Percentiles rank a stretch among this genome's conserved stretches.
These are phyloP conservation scores for Pelargonium citronellum DNA, from an alignment of 441 rosid genomes.

Conservation along the genomic window DNA sequence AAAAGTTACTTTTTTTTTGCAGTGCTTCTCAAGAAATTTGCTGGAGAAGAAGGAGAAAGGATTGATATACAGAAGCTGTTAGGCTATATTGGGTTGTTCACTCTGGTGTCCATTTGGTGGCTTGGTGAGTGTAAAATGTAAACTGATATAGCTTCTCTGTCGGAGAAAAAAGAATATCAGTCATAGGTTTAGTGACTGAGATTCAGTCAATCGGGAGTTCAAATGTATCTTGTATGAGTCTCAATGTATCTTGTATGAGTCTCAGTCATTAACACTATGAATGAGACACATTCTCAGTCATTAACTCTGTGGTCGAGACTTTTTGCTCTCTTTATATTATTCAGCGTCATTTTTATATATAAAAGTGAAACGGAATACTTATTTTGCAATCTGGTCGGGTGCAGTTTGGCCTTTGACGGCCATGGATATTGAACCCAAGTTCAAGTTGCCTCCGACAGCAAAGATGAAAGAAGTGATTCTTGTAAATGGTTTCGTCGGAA, in stretches of 20 bases:
- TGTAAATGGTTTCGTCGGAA: constrained; percentile 37
- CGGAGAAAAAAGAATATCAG: too few species aligned
- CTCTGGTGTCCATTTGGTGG: constrained; percentile 40
- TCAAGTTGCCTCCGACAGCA: constrained; percentile 33
- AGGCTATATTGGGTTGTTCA: constrained; percentile 39
- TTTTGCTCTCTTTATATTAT: too few species aligned
- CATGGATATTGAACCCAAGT: constrained; percentile 37
- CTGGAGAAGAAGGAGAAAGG: constrained; percentile 39
- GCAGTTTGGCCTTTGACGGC: constrained; percentile 45
- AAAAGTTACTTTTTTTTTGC: constrained; percentile 10
- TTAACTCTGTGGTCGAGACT: too few species aligned
- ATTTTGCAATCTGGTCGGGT: too few species aligned
- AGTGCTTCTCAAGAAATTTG: constrained; percentile 42
- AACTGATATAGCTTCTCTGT: too few species aligned
- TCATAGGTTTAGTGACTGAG: neutral
- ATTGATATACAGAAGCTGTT: constrained; percentile 42
- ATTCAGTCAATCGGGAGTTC: too few species aligned
- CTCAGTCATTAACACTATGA: too few species aligned
- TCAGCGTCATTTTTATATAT: too few species aligned
- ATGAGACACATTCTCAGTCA: too few species aligned
- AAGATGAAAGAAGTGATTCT: constrained; percentile 26
- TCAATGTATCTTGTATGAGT: too few species aligned
- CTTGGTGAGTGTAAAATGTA: constrained; percentile 30
- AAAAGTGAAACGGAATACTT: too few species aligned
- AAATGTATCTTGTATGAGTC: too few species aligned